Evolutionary conservation across 805 yeast species (phyloP).

Genomic region (Yamadazyma takamatsuzukensis): DNA sequence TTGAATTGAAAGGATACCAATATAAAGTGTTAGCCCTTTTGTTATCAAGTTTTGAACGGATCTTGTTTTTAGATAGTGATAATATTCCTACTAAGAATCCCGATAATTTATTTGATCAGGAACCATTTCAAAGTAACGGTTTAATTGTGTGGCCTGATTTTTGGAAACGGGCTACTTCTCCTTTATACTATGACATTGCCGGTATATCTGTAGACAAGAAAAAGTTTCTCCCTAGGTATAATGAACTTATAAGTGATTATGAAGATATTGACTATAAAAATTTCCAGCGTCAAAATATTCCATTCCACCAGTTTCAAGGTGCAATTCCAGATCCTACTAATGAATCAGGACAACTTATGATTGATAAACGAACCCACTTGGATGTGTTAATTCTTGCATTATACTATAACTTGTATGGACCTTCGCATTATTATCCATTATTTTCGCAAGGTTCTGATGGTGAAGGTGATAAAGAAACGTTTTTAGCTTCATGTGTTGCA

Average conservation of each 20-base stretch:
- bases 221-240: conserved; percentile 29
- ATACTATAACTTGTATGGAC: conserved; percentile 41
- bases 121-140: conserved; percentile 53
- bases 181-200: conserved; percentile 66
- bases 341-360: conserved; percentile 42
- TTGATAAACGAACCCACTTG: conserved; percentile 35
- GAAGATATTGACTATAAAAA: conserved; percentile 10
- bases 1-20: conserved; percentile 42
- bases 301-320: conserved; percentile 31
- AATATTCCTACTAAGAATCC: conserved; percentile 67
- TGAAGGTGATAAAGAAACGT: conserved; percentile 83
- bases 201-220: conserved; percentile 37
- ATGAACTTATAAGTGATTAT: conserved; percentile 18
- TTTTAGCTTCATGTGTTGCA: conserved; percentile 63
- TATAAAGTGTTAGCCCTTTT: conserved; percentile 41
- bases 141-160: conserved; percentile 81
- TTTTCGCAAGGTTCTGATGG: conserved; percentile 51
- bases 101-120: conserved; percentile 51
- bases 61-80: conserved; percentile 72
- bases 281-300: conserved; percentile 15
- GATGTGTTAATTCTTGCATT: conserved; percentile 35
- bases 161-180: conserved; percentile 82
- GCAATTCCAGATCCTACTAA: conserved; percentile 29
- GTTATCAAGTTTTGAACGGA: conserved; percentile 58
- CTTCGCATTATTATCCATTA: conserved; percentile 38